Evolutionary conservation across 208 protist species (phyloP).

Genomic region (Blechomonas ayalai): DNA sequence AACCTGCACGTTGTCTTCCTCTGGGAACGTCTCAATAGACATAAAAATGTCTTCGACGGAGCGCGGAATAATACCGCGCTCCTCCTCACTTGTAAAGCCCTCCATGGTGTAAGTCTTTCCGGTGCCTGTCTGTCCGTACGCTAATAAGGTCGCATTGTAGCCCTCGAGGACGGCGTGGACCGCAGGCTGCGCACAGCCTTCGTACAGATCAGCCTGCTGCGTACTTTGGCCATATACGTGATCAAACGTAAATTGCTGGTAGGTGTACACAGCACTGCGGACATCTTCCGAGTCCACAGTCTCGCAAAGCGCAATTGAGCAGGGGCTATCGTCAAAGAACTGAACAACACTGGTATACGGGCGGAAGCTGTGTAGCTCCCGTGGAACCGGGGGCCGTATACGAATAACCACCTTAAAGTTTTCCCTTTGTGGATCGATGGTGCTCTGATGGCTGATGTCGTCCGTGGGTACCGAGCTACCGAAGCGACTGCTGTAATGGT

Average conservation of each 20-base stretch:
- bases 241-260: constrained; percentile 77
- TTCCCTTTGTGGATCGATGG: constrained; percentile 8
- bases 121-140: constrained; percentile 85
- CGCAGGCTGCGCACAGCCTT: constrained; percentile 51
- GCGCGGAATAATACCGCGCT: constrained; percentile 75
- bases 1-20: constrained; percentile 11
- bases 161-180: constrained; percentile 71
- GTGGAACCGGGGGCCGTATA: constrained; percentile 73
- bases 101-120: constrained; percentile 90
- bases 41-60: constrained; percentile 57
- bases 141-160: constrained; percentile 82
- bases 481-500: too few species aligned
- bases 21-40: constrained; percentile 11
- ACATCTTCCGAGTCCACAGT: constrained; percentile 47
- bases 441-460: neutral
- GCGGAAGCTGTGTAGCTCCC: constrained; percentile 64
- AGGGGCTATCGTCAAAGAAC: constrained; percentile 25
- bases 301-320: constrained; percentile 67
- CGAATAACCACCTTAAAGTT: constrained; percentile 87
- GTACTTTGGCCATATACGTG: constrained; percentile 34
- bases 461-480: too few species aligned
- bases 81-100: constrained; percentile 70
- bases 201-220: constrained; percentile 68
- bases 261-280: constrained; percentile 48
- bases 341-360: constrained; percentile 63